Evolutionary conservation across 164 flowering plant genomes (phyloP).

Genomic region (Stephania japonica): DNA sequence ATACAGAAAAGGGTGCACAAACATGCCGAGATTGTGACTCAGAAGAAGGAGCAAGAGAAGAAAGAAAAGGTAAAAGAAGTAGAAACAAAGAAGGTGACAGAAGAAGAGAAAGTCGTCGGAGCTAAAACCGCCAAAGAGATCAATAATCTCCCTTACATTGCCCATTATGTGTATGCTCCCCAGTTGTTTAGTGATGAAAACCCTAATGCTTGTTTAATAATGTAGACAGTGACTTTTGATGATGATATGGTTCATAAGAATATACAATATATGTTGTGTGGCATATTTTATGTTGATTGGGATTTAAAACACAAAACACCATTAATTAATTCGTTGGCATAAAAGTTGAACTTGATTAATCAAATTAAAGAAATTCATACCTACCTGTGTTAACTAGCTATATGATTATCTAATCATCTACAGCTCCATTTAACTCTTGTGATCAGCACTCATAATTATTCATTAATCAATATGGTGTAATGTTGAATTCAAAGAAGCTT

Average conservation of each 20-base stretch:
- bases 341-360: background rate
- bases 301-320: background rate
- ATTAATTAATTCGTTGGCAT: background rate
- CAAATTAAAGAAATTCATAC: background rate
- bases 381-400: background rate
- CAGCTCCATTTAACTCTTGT: background rate
- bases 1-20: constrained; percentile 47
- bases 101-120: constrained; percentile 27
- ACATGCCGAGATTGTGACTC: constrained; percentile 47
- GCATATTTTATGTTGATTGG: background rate
- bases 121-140: constrained; percentile 24
- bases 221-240: constrained; percentile 22
- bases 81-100: constrained; percentile 4
- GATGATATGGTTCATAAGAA: too few relatives aligned
- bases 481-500: constrained; percentile 1
- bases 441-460: background rate
- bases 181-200: constrained; percentile 78
- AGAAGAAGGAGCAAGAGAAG: constrained; percentile 24
- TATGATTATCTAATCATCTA: background rate
- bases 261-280: background rate
- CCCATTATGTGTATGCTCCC: constrained; percentile 71
- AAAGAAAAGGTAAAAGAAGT: constrained; percentile 14
- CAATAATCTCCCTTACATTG: constrained; percentile 34
- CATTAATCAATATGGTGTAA: background rate
- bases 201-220: constrained; percentile 61